Evolutionary conservation across 2,329 filamentous ascomycete species (phyloP).

Genomic region (Sporothrix luriei): DNA sequence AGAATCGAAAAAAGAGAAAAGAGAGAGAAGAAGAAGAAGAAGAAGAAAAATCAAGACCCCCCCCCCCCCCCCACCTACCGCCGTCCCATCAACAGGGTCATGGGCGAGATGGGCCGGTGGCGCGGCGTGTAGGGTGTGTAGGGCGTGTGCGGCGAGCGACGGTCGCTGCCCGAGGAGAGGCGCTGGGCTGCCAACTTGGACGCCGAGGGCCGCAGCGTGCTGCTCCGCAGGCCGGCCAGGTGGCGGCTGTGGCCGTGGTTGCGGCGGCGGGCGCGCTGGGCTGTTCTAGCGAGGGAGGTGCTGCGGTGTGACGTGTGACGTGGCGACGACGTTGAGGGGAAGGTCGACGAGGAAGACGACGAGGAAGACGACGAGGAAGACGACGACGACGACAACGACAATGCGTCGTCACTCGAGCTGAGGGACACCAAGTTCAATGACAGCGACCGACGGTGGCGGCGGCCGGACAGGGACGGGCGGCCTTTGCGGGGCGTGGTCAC

Average conservation of each 20-base stretch:
- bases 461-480: conserved; percentile 21
- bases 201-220: not conserved
- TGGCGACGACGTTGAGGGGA: not conserved
- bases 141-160: conserved; percentile 12
- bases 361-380: not conserved
- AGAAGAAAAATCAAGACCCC: too few species aligned
- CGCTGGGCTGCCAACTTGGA: not conserved
- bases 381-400: not conserved
- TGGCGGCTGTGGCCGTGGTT: not conserved
- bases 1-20: not conserved
- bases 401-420: conserved; percentile 1
- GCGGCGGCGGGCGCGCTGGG: conserved; percentile 20
- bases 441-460: conserved; percentile 20
- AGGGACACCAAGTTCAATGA: conserved; percentile 3
- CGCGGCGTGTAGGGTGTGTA: not conserved
- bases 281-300: conserved; percentile 12
- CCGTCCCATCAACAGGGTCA: conserved; percentile 31
- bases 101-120: conserved; percentile 32
- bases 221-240: conserved; percentile 21
- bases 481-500: not conserved
- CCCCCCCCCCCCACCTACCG: not conserved
- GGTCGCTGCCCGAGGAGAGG: not conserved
- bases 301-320: not conserved
- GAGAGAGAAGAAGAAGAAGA: not conserved
- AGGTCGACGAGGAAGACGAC: not conserved